Conservation (phyloP, 805 yeast genomes). For the Helenozyma rhizophorensis region DNA sequence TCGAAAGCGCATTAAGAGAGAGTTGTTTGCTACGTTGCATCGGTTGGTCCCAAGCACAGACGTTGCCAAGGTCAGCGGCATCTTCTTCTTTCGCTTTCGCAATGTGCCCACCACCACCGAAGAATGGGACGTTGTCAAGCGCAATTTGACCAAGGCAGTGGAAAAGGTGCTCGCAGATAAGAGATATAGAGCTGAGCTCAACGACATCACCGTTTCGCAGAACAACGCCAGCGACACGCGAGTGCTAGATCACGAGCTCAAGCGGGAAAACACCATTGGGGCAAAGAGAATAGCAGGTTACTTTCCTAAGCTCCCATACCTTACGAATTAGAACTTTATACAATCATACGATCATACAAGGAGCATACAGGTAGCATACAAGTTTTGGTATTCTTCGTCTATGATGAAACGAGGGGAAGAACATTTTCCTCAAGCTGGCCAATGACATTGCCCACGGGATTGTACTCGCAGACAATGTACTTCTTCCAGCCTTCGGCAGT, state of each 20-base stretch:
- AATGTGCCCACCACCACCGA: conserved; percentile 6
- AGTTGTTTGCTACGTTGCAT: conserved; percentile 9
- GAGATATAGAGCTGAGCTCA: background rate
- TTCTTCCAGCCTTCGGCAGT: conserved; percentile 27
- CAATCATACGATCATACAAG: too few relatives aligned
- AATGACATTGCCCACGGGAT: conserved; percentile 33
- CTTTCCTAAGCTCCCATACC: conserved; percentile 15
- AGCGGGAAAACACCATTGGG: conserved; percentile 10
- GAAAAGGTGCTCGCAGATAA: conserved; percentile 5
- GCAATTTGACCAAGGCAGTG: conserved; percentile 7
- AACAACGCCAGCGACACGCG: background rate
- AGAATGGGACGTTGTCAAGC: conserved; percentile 1
- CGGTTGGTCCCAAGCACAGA: conserved; percentile 4
- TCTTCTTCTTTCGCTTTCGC: conserved; percentile 10
- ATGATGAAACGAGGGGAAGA: conserved; percentile 15
- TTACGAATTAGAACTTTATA: too few relatives aligned
- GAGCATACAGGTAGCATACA: too few relatives aligned
- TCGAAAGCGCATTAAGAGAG: conserved; percentile 33
- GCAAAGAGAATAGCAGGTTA: conserved; percentile 11
- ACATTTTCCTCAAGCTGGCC: conserved; percentile 27
- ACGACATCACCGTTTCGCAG: background rate
- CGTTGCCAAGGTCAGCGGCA: conserved; percentile 11
- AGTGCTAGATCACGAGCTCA: conserved; percentile 4
- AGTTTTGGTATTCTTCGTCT: too few relatives aligned
- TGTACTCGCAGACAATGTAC: conserved; percentile 31